A percentile compares a stretch with the other conserved stretches of the same genome.
These are phyloP conservation scores for Ophiosphaerella narmari DNA, from an alignment of 2,329 filamentous ascomycete genomes.

Conservation along the genomic window DNA sequence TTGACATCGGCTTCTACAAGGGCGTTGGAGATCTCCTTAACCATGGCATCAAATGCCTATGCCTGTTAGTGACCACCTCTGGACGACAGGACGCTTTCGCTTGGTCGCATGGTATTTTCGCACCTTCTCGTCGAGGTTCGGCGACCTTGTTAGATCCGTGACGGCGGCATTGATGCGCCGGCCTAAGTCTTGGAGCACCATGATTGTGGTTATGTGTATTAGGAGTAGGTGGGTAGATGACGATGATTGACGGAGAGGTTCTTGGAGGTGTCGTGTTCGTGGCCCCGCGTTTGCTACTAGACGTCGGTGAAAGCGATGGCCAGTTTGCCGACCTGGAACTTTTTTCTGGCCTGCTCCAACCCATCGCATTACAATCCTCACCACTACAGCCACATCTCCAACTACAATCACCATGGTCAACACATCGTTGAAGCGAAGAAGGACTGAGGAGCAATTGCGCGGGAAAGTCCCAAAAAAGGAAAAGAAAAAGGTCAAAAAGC, in stretches of 20 bases:
- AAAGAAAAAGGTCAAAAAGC: slow-evolving; percentile 66
- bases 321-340: slow-evolving; percentile 30
- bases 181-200: slow-evolving; percentile 99
- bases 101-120: slow-evolving; percentile 5
- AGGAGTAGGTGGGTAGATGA: slow-evolving; percentile 5
- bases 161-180: slow-evolving; percentile 98
- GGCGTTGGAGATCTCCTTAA: slow-evolving; percentile 96
- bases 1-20: slow-evolving; percentile 98
- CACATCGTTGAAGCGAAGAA: slow-evolving; percentile 58
- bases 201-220: slow-evolving; percentile 48
- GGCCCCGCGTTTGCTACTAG: slow-evolving; percentile 22
- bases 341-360: slow-evolving; percentile 19
- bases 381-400: slow-evolving; percentile 5
- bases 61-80: slow-evolving; percentile 42
- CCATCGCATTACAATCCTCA: neutral
- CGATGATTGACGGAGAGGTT: slow-evolving; percentile 9
- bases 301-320: slow-evolving; percentile 31
- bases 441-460: slow-evolving; percentile 63
- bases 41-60: slow-evolving; percentile 93
- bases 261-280: slow-evolving; percentile 24
- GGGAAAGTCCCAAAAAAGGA: slow-evolving; percentile 58
- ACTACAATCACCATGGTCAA: slow-evolving; percentile 41
- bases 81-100: slow-evolving; percentile 4
- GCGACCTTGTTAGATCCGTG: slow-evolving; percentile 87
- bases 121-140: slow-evolving; percentile 95